Evolutionary conservation across 2,329 filamentous ascomycete species (phyloP).

Genomic region (Ophiognomonia clavigignenti-juglandacearum): DNA sequence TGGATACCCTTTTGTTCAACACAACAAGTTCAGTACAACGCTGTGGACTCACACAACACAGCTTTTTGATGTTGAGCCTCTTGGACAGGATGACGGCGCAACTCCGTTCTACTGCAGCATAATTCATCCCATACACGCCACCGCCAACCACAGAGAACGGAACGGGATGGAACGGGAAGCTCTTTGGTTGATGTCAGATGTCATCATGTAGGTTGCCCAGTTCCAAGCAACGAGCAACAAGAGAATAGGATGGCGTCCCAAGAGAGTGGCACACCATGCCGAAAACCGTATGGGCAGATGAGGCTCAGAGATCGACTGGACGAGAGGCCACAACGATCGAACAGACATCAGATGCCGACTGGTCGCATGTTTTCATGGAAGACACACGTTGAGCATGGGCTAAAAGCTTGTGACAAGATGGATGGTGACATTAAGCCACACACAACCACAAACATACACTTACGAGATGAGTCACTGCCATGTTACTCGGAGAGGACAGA

Average conservation of each 20-base stretch:
- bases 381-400: too few relatives aligned
- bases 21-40: neutral
- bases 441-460: too few relatives aligned
- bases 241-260: neutral
- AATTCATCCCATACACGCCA: neutral
- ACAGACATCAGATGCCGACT: neutral
- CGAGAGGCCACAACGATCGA: slow-evolving; percentile 1
- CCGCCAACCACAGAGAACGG: too few relatives aligned
- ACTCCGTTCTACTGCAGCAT: too few relatives aligned
- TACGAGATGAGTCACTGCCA: too few relatives aligned
- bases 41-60: neutral
- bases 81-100: too few relatives aligned
- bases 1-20: slow-evolving; percentile 8
- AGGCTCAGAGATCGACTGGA: slow-evolving; percentile 1
- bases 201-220: neutral
- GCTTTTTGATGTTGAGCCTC: neutral
- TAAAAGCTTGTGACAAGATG: too few relatives aligned
- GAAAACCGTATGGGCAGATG: neutral
- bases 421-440: too few relatives aligned
- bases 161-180: too few relatives aligned
- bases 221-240: neutral
- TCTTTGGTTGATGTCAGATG: too few relatives aligned
- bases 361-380: neutral
- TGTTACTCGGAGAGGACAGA: neutral
- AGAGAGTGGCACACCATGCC: neutral